A percentile compares a stretch with the other conserved stretches of the same genome.
phyloP scores from a whole-genome alignment of 768 basidiomycete genomes.

The Glaciozyma martinii region DNA sequence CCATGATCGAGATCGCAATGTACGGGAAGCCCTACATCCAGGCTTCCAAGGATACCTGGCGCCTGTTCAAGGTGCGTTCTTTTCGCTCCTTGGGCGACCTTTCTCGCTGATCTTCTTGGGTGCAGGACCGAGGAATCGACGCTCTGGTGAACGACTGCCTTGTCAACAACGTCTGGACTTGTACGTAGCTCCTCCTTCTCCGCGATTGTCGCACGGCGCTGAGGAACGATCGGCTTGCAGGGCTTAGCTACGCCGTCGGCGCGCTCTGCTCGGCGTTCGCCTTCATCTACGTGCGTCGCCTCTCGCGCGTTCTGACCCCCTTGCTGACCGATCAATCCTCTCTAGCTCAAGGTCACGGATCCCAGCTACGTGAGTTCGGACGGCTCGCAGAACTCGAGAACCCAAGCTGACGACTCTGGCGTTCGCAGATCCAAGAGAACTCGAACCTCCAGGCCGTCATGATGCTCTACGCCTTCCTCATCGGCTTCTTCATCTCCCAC shows the following conservation, averaged over 20 bases:
- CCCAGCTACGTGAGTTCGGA: conserved; percentile 21
- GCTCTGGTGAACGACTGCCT: conserved; percentile 34
- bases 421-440: conserved; percentile 1
- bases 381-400: too few species aligned
- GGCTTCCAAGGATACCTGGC: conserved; percentile 34
- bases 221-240: neutral
- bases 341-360: conserved; percentile 18
- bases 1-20: neutral
- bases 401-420: too few species aligned
- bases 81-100: too few species aligned
- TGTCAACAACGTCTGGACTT: conserved; percentile 33
- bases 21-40: conserved; percentile 31
- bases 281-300: conserved; percentile 19
- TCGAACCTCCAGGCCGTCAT: conserved; percentile 7
- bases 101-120: too few species aligned
- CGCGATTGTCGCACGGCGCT: neutral
- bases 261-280: conserved; percentile 27
- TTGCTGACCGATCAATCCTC: neutral
- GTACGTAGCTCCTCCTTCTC: neutral
- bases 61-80: conserved; percentile 20
- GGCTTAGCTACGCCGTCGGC: conserved; percentile 20
- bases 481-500: conserved; percentile 34
- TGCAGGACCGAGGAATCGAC: conserved; percentile 32
- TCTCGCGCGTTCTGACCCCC: neutral
- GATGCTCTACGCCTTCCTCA: conserved; percentile 25